Evolutionary conservation across 208 protist species (phyloP).

Genomic region (Blechomonas ayalai): DNA sequence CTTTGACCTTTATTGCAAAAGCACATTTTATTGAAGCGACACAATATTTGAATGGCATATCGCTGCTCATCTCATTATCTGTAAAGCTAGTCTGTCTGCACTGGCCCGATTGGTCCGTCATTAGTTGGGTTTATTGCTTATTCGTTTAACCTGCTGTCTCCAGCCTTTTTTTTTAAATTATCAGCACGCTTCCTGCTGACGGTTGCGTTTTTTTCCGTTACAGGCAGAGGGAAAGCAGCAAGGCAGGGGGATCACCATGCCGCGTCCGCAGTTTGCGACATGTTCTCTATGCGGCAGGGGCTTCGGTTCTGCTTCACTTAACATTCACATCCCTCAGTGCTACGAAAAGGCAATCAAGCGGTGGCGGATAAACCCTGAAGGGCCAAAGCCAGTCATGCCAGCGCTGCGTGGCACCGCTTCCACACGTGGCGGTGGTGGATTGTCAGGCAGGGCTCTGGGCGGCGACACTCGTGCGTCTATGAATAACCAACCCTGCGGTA

Average conservation of each 20-base stretch:
- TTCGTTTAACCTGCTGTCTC: no score
- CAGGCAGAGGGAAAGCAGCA: constrained; percentile 3
- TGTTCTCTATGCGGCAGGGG: constrained; percentile 73
- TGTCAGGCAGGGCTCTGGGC: neutral
- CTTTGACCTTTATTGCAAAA: no score
- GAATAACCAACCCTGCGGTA: constrained; percentile 24
- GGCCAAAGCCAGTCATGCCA: constrained; percentile 78
- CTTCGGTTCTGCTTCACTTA: constrained; percentile 75
- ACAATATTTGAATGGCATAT: constrained; percentile 38
- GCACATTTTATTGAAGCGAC: no score
- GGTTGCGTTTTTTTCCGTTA: constrained; percentile 1
- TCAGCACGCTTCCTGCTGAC: no score
- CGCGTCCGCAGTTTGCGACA: constrained; percentile 66
- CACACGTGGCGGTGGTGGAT: neutral
- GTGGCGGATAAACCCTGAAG: constrained; percentile 64
- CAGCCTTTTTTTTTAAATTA: constrained; percentile 8
- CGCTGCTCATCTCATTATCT: no score
- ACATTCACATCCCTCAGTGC: constrained; percentile 86
- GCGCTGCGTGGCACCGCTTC: neutral
- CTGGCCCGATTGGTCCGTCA: neutral
- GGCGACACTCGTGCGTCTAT: constrained; percentile 2
- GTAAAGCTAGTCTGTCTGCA: no score
- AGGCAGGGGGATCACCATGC: constrained; percentile 17
- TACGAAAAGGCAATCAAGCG: constrained; percentile 84
- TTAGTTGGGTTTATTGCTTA: constrained; percentile 1